These are phyloP conservation scores for Triangularia setosa DNA, from an alignment of 2,329 filamentous ascomycete species.

Conservation along the genomic window DNA sequence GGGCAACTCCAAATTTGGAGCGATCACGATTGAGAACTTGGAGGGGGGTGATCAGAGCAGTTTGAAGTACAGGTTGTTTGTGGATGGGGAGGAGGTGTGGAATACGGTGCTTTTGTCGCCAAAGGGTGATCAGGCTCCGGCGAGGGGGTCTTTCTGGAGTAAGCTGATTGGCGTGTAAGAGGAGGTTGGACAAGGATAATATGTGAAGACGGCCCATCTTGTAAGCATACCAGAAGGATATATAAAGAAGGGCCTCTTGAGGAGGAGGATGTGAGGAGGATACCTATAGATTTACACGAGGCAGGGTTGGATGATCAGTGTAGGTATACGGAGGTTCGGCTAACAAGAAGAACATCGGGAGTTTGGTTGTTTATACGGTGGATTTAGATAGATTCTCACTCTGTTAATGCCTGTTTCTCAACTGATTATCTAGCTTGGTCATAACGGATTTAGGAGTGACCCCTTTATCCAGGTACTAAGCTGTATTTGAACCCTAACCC, in stretches of 20 bases:
- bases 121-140: constrained; percentile 27
- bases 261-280: not conserved
- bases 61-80: constrained; percentile 74
- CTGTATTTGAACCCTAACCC: not conserved
- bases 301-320: not conserved
- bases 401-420: not conserved
- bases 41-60: constrained; percentile 63
- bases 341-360: not conserved
- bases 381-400: not conserved
- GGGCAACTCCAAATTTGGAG: constrained; percentile 86
- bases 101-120: constrained; percentile 53
- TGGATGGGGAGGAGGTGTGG: constrained; percentile 80
- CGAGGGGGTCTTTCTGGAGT: constrained; percentile 44
- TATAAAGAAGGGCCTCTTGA: not conserved
- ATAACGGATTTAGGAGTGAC: not conserved
- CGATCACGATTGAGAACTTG: constrained; percentile 70
- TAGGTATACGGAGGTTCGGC: not conserved
- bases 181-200: not conserved
- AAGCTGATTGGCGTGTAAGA: constrained; percentile 23
- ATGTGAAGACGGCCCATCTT: not conserved
- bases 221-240: no score
- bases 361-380: not conserved
- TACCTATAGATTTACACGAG: not conserved
- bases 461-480: not conserved
- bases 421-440: not conserved